These are phyloP conservation scores for Pouteria campechiana DNA, from an alignment of 179 eudicot species.

Conservation along the genomic window DNA sequence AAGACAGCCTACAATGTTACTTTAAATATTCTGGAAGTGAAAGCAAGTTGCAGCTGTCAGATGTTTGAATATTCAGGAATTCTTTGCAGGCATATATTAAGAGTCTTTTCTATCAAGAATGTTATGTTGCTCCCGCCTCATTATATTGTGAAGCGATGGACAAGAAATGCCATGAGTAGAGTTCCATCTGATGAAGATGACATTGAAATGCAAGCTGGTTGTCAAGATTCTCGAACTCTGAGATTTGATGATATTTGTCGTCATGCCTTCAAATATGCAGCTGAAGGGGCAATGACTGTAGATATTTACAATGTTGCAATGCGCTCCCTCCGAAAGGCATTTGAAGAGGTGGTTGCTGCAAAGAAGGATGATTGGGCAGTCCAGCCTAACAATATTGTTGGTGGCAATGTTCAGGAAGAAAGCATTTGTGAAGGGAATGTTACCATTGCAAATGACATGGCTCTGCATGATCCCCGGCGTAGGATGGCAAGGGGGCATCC, in stretches of 20 bases:
- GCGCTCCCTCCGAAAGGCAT: constrained; percentile 23
- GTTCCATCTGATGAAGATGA: constrained; percentile 9
- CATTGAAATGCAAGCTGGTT: constrained; percentile 1
- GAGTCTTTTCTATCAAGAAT: constrained; percentile 36
- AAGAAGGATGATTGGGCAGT: constrained; percentile 25
- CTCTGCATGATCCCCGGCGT: too few relatives aligned
- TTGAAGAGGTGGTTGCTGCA: constrained; percentile 22
- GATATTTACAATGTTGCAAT: constrained; percentile 30
- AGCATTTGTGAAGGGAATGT: too few relatives aligned
- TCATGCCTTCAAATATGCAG: constrained; percentile 34
- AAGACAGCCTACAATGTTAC: constrained; percentile 27
- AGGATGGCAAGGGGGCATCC: too few relatives aligned
- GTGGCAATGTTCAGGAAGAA: constrained; percentile 19
- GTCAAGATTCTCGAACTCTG: constrained; percentile 24
- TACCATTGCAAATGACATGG: too few relatives aligned
- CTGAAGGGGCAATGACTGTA: constrained; percentile 28
- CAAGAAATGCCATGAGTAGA: constrained; percentile 23
- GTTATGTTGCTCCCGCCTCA: constrained; percentile 35
- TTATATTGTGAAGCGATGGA: constrained; percentile 37
- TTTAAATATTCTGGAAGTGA: constrained; percentile 24
- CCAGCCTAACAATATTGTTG: constrained; percentile 16
- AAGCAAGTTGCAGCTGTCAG: constrained; percentile 42
- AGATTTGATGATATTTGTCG: constrained; percentile 29
- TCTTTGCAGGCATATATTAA: constrained; percentile 34
- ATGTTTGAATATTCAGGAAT: constrained; percentile 45